Evolutionary conservation across 2,329 filamentous ascomycete genomes (phyloP).

Genomic region (Fusarium goolgardi): DNA sequence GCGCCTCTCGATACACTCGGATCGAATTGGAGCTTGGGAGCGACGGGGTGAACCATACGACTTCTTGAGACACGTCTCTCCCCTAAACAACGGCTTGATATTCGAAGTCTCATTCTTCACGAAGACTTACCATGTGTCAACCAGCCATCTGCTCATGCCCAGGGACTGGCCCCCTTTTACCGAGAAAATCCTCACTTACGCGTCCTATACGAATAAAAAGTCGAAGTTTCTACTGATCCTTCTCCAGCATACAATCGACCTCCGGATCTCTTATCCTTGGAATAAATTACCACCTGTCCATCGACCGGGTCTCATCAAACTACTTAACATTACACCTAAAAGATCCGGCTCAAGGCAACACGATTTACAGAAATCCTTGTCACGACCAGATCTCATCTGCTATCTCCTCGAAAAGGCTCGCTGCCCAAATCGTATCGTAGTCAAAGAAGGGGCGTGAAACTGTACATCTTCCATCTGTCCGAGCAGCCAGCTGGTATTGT

Average conservation of each 20-base stretch:
- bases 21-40: too few relatives aligned
- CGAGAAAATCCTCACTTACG: conserved; percentile 17
- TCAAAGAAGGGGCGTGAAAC: conserved; percentile 2
- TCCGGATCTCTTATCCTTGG: not conserved
- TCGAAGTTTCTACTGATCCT: too few relatives aligned
- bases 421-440: conserved; percentile 26
- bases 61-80: conserved; percentile 12
- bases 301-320: too few relatives aligned
- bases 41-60: too few relatives aligned
- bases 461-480: not conserved
- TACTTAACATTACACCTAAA: too few relatives aligned
- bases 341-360: too few relatives aligned
- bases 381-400: conserved; percentile 17
- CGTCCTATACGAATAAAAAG: too few relatives aligned
- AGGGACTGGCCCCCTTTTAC: conserved; percentile 12
- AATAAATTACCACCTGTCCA: too few relatives aligned
- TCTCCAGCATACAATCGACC: too few relatives aligned
- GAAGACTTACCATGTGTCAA: conserved; percentile 8
- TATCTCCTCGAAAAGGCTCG: conserved; percentile 21
- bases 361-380: not conserved
- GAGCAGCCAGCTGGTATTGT: not conserved
- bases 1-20: too few relatives aligned
- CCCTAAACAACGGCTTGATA: not conserved
- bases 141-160: not conserved
- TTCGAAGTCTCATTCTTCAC: conserved; percentile 1